Conservation (phyloP, 192 early-diverging fungal genomes). For the Lobulomyces angularis region DNA sequence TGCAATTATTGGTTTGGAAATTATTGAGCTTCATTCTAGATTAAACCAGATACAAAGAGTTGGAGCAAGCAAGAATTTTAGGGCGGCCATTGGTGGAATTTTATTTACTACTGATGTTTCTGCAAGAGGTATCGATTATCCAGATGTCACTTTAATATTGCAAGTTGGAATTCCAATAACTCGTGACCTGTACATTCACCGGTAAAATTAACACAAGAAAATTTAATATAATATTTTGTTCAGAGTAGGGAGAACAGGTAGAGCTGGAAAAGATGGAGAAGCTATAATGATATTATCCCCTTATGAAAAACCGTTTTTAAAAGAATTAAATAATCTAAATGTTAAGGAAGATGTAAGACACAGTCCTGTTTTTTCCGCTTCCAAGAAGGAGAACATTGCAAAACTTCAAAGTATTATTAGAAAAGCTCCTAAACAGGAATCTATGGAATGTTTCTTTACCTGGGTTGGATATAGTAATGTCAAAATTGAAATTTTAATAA, state of each 20-base stretch:
- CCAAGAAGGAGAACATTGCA: too few relatives aligned
- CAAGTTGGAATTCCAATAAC: constrained; percentile 76
- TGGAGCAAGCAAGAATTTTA: constrained; percentile 62
- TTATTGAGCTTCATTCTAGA: constrained; percentile 34
- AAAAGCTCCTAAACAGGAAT: too few relatives aligned
- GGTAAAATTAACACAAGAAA: too few relatives aligned
- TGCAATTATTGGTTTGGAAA: constrained; percentile 19
- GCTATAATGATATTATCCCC: constrained; percentile 69
- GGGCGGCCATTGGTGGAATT: constrained; percentile 44
- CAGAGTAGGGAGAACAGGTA: constrained; percentile 89
- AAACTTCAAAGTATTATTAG: too few relatives aligned
- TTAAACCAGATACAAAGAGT: constrained; percentile 61
- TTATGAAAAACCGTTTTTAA: constrained; percentile 65
- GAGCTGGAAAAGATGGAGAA: constrained; percentile 83
- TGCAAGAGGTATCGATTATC: constrained; percentile 95
- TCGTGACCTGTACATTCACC: constrained; percentile 86
- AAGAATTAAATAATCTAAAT: constrained; percentile 41
- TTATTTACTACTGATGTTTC: constrained; percentile 92
- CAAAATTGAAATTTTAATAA: too few relatives aligned
- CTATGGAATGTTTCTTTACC: too few relatives aligned
- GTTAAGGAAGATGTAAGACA: constrained; percentile 37
- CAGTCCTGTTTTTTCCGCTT: too few relatives aligned
- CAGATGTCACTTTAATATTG: constrained; percentile 78
- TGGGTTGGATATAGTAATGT: too few relatives aligned
- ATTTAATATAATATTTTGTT: too few relatives aligned